These are phyloP conservation scores for Waltergamsia citrina DNA, from an alignment of 2,329 filamentous ascomycete species.

Conservation along the genomic window DNA sequence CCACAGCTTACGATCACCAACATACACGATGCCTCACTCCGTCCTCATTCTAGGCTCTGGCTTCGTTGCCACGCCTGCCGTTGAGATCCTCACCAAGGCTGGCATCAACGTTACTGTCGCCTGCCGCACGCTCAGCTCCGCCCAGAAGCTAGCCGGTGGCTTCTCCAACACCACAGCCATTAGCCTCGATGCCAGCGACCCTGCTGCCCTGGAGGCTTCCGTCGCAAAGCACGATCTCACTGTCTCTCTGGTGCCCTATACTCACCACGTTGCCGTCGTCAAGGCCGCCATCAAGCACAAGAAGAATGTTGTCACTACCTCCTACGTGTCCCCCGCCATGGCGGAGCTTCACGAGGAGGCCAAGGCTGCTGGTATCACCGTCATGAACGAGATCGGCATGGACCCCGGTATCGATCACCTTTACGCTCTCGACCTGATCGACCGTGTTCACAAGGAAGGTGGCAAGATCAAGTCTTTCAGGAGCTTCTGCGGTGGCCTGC, in stretches of 20 bases:
- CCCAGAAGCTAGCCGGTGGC: conserved; percentile 64
- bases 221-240: conserved; percentile 72
- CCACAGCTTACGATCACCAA: too few species aligned
- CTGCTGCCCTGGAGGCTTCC: conserved; percentile 67
- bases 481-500: conserved; percentile 76
- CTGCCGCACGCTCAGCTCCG: conserved; percentile 70
- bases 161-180: conserved; percentile 67
- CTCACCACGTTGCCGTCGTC: conserved; percentile 79
- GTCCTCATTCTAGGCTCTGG: conserved; percentile 40
- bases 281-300: conserved; percentile 87
- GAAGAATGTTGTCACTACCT: conserved; percentile 94
- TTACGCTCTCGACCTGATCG: conserved; percentile 81
- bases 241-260: conserved; percentile 84
- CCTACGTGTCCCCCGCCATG: conserved; percentile 90
- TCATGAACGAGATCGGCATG: conserved; percentile 93
- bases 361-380: conserved; percentile 88
- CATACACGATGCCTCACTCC: too few species aligned
- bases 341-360: conserved; percentile 71
- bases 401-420: conserved; percentile 64
- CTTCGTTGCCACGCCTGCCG: conserved; percentile 54
- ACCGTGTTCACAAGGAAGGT: conserved; percentile 75
- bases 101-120: conserved; percentile 59
- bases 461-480: conserved; percentile 80
- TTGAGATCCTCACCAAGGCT: conserved; percentile 52
- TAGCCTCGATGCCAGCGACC: conserved; percentile 75